Evolutionary conservation across 2,329 filamentous ascomycete genomes (phyloP).

Genomic region (Cercospora zeae-maydis): DNA sequence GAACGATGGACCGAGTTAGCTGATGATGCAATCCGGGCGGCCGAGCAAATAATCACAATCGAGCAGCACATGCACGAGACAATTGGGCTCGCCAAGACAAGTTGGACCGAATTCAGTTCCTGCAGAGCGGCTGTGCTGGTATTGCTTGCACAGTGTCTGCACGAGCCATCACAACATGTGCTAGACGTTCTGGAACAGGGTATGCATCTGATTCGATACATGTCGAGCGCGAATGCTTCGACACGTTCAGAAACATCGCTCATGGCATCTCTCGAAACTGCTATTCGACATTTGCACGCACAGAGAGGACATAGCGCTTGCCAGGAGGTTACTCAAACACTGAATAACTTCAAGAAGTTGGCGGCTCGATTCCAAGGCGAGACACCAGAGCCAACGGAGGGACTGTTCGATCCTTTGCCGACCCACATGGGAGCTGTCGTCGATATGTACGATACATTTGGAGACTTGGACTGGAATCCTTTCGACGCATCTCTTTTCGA

Average conservation of each 20-base stretch:
- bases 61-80: slow-evolving; percentile 29
- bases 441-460: slow-evolving; percentile 15
- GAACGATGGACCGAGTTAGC: slow-evolving; percentile 23
- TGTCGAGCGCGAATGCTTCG: slow-evolving; percentile 35
- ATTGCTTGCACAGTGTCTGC: slow-evolving; percentile 36
- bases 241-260: slow-evolving; percentile 35
- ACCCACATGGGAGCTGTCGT: background rate
- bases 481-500: slow-evolving; percentile 17
- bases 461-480: slow-evolving; percentile 16
- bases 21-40: slow-evolving; percentile 31
- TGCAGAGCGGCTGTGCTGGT: slow-evolving; percentile 38
- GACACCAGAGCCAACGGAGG: slow-evolving; percentile 4
- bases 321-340: slow-evolving; percentile 11
- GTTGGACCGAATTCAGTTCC: slow-evolving; percentile 39
- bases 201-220: slow-evolving; percentile 34
- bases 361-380: slow-evolving; percentile 14
- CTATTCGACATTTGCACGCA: slow-evolving; percentile 15
- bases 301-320: slow-evolving; percentile 6
- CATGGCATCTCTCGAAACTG: slow-evolving; percentile 33
- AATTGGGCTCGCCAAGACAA: slow-evolving; percentile 34
- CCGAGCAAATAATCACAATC: slow-evolving; percentile 30
- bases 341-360: slow-evolving; percentile 18
- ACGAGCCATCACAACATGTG: slow-evolving; percentile 26
- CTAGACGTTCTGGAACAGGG: slow-evolving; percentile 28
- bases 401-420: background rate